Evolutionary conservation across 2,329 filamentous ascomycete species (phyloP).

Genomic region (Aspergillus fructus): DNA sequence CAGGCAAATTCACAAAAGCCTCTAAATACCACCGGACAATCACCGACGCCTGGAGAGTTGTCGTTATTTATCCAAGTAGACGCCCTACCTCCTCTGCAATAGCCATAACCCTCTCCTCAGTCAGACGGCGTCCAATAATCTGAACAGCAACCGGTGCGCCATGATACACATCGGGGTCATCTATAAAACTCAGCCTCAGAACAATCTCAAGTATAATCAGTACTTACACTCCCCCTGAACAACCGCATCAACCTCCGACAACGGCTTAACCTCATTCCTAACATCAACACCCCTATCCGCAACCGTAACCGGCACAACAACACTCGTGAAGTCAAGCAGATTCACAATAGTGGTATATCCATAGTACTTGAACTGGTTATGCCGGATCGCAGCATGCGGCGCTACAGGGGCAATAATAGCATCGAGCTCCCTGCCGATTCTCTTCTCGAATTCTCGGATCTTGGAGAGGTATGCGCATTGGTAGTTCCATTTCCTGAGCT

Average conservation of each 20-base stretch:
- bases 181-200: no score
- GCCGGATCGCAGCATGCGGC: constrained; percentile 38
- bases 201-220: no score
- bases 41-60: no score
- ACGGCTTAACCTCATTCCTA: background rate
- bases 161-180: constrained; percentile 47
- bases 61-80: no score
- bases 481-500: constrained; percentile 32
- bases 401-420: constrained; percentile 43
- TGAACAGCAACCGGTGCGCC: constrained; percentile 46
- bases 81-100: constrained; percentile 31
- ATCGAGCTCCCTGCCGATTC: constrained; percentile 28
- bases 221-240: constrained; percentile 41
- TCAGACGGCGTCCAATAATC: constrained; percentile 44
- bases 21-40: no score
- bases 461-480: constrained; percentile 35
- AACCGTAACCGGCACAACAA: constrained; percentile 46
- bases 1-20: no score
- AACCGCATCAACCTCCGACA: constrained; percentile 32
- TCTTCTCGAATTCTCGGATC: constrained; percentile 23
- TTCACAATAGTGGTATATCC: constrained; percentile 40
- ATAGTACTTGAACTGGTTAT: constrained; percentile 26
- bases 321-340: constrained; percentile 42
- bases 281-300: constrained; percentile 42
- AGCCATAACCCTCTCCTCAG: constrained; percentile 46